Percentiles rank a stretch among this genome's conserved stretches.
These are phyloP conservation scores for Akebia trifoliata DNA, from an alignment of 164 flowering plant genomes.

Conservation along the genomic window DNA sequence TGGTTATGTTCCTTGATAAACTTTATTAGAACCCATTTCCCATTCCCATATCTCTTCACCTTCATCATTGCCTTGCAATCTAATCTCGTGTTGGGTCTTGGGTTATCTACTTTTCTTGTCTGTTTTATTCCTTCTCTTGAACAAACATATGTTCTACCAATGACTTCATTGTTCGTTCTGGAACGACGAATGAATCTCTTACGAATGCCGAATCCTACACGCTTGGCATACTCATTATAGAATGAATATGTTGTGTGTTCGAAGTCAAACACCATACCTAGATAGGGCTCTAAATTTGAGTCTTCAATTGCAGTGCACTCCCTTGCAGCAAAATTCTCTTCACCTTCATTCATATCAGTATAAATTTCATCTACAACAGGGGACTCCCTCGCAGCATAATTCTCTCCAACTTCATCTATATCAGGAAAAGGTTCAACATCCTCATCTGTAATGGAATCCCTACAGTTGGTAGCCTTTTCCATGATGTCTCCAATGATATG, in stretches of 20 bases:
- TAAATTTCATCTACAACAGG: too few species aligned
- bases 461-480: neutral
- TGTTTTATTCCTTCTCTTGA: conserved; percentile 48
- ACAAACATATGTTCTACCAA: conserved; percentile 54
- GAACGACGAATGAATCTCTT: conserved; percentile 49
- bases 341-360: neutral
- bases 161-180: conserved; percentile 42
- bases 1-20: conserved; percentile 58
- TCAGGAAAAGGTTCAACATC: conserved; percentile 6
- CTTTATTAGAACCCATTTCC: conserved; percentile 44
- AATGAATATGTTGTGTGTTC: conserved; percentile 45
- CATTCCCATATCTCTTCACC: conserved; percentile 42
- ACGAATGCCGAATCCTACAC: conserved; percentile 48
- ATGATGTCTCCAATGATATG: neutral
- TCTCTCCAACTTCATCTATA: too few species aligned
- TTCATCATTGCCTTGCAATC: conserved; percentile 63
- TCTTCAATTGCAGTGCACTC: neutral
- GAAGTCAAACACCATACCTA: conserved; percentile 43
- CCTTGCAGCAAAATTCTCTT: neutral
- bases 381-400: too few species aligned
- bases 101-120: conserved; percentile 47
- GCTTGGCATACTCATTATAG: conserved; percentile 51
- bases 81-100: conserved; percentile 34
- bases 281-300: neutral
- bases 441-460: neutral